Percentiles rank a stretch among this genome's conserved stretches.
These are phyloP conservation scores for Triadica sebifera DNA, from an alignment of 345 rosid species.

Conservation along the genomic window DNA sequence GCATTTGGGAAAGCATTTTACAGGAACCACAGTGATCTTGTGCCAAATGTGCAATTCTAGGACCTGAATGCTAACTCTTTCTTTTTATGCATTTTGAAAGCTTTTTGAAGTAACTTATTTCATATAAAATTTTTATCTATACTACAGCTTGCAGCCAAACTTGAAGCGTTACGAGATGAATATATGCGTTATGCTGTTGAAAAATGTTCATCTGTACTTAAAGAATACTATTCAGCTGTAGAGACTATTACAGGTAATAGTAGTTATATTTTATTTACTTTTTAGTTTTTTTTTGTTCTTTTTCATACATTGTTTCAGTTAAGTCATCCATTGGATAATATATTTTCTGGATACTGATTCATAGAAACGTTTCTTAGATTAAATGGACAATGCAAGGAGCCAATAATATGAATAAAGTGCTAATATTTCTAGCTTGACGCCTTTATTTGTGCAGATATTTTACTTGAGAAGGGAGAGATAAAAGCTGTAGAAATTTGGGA, in stretches of 20 bases:
- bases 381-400: background rate
- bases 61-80: slow-evolving; percentile 4
- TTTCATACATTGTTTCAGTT: background rate
- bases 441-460: slow-evolving; percentile 51
- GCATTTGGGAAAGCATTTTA: slow-evolving; percentile 92
- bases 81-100: background rate
- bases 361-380: background rate
- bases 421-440: slow-evolving; percentile 7
- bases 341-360: background rate
- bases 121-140: slow-evolving; percentile 16
- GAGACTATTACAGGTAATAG: slow-evolving; percentile 80
- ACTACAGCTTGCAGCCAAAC: slow-evolving; percentile 79
- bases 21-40: slow-evolving; percentile 78
- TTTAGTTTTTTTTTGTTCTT: background rate
- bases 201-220: slow-evolving; percentile 72
- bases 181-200: slow-evolving; percentile 79
- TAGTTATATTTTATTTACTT: background rate
- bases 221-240: slow-evolving; percentile 82
- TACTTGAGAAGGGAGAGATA: slow-evolving; percentile 73
- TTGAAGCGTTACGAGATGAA: slow-evolving; percentile 91
- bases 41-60: slow-evolving; percentile 58
- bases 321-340: background rate
- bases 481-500: slow-evolving; percentile 85
- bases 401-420: background rate
- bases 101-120: background rate